Conservation (phyloP, 805 yeast genomes). For the Sugiyamaella valdiviana region DNA sequence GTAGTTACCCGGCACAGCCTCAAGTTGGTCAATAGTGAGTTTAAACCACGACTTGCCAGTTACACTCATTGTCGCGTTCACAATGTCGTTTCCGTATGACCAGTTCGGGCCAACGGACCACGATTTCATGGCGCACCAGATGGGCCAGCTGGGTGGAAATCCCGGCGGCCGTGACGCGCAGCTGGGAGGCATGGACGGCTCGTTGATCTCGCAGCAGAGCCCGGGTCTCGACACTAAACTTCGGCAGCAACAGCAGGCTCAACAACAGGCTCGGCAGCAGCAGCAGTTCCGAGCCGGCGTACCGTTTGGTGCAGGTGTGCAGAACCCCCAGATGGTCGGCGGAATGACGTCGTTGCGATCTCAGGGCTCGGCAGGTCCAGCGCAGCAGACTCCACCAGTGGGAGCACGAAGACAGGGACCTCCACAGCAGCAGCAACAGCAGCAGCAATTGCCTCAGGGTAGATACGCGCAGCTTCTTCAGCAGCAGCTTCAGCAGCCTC, state of each 20-base stretch:
- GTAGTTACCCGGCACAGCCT: neutral
- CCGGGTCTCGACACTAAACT: neutral
- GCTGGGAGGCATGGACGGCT: neutral
- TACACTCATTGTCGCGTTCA: constrained; percentile 1
- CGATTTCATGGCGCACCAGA: neutral
- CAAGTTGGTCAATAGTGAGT: neutral
- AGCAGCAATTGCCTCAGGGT: constrained; percentile 29
- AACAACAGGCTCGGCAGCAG: constrained; percentile 2
- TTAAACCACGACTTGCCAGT: neutral
- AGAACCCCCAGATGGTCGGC: neutral
- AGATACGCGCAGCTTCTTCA: constrained; percentile 20
- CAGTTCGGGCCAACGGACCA: neutral
- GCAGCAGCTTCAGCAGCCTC: constrained; percentile 9
- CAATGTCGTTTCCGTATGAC: constrained; percentile 3
- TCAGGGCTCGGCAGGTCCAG: neutral
- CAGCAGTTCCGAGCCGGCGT: constrained; percentile 1
- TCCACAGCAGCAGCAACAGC: constrained; percentile 18
- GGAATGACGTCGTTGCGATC: neutral
- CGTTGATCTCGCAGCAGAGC: neutral
- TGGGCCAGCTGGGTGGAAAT: neutral
- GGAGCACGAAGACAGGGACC: neutral
- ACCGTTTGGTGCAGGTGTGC: neutral
- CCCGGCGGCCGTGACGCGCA: neutral
- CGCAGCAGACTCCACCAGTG: neutral
- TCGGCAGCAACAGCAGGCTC: constrained; percentile 13